Evolutionary conservation across 2,329 filamentous ascomycete genomes (phyloP).

Genomic region (Monilinia fructicola): DNA sequence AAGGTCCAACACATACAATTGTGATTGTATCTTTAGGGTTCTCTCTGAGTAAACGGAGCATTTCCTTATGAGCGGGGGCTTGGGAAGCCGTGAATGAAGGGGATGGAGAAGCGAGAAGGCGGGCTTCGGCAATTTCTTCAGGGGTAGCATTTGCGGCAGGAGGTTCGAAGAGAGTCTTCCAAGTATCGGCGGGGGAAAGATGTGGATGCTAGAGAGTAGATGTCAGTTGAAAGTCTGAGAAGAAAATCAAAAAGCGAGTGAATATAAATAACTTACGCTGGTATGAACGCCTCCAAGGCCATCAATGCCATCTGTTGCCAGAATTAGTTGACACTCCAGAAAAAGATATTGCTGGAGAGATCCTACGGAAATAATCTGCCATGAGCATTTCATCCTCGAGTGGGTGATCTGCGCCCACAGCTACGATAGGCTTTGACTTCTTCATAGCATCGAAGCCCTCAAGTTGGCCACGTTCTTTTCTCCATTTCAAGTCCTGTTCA

Average conservation of each 20-base stretch:
- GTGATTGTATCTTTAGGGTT: slow-evolving; percentile 82
- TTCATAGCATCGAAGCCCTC: slow-evolving; percentile 73
- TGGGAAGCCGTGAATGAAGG: slow-evolving; percentile 74
- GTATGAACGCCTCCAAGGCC: slow-evolving; percentile 75
- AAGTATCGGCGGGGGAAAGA: slow-evolving; percentile 70
- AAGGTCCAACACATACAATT: slow-evolving; percentile 84
- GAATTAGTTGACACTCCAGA: slow-evolving; percentile 24
- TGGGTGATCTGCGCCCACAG: slow-evolving; percentile 82
- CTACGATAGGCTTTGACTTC: slow-evolving; percentile 75
- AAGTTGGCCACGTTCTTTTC: slow-evolving; percentile 63
- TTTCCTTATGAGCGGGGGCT: slow-evolving; percentile 75
- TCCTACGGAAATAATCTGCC: slow-evolving; percentile 84
- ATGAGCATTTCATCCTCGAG: slow-evolving; percentile 78
- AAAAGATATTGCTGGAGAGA: not conserved
- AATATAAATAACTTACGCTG: slow-evolving; percentile 43
- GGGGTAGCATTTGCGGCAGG: slow-evolving; percentile 48
- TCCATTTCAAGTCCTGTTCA: slow-evolving; percentile 85
- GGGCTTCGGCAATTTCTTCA: slow-evolving; percentile 42
- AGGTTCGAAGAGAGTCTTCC: slow-evolving; percentile 65
- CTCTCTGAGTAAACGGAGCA: slow-evolving; percentile 79
- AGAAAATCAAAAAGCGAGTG: not conserved
- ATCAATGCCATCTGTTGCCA: slow-evolving; percentile 65
- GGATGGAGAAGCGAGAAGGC: slow-evolving; percentile 39
- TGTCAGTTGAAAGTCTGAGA: slow-evolving; percentile 26
- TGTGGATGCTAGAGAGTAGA: slow-evolving; percentile 61